Evolutionary conservation across 768 basidiomycete genomes (phyloP).

Genomic region (Leucosporidium yakuticum): DNA sequence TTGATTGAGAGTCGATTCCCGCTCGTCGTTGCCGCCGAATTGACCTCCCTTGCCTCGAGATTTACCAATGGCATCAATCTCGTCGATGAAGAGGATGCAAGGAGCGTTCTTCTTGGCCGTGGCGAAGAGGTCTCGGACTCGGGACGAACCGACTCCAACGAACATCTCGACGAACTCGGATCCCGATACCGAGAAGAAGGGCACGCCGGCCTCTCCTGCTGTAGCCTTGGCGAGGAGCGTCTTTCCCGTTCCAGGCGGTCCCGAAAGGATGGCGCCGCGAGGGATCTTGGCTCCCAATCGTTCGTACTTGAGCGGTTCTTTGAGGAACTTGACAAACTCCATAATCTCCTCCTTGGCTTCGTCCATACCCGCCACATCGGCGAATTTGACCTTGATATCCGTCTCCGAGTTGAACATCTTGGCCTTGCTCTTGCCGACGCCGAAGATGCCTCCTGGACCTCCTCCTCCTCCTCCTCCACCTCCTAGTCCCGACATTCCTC

Average conservation of each 20-base stretch:
- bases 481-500: constrained; percentile 59
- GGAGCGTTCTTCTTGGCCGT: constrained; percentile 97
- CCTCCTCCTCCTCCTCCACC: constrained; percentile 48
- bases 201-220: constrained; percentile 93
- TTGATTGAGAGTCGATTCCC: constrained; percentile 95
- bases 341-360: constrained; percentile 99
- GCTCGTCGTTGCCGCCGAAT: constrained; percentile 92
- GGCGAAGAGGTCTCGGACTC: constrained; percentile 94
- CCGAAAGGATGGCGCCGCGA: constrained; percentile 87
- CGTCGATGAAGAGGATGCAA: constrained; percentile 97
- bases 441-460: constrained; percentile 81
- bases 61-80: constrained; percentile 99
- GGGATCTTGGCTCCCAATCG: constrained; percentile 96
- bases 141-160: constrained; percentile 94
- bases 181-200: constrained; percentile 96
- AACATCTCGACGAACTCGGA: constrained; percentile 99
- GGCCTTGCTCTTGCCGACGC: constrained; percentile 89
- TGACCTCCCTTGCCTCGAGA: constrained; percentile 69
- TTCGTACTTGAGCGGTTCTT: constrained; percentile 90
- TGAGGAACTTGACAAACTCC: constrained; percentile 99
- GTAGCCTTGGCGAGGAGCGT: constrained; percentile 97
- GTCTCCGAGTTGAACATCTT: constrained; percentile 94
- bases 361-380: constrained; percentile 98
- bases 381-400: constrained; percentile 85
- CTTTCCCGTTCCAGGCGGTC: constrained; percentile 97